Evolutionary conservation across 495 filamentous ascomycete genomes (phyloP).

Genomic region (Pyrenula massariospora): DNA sequence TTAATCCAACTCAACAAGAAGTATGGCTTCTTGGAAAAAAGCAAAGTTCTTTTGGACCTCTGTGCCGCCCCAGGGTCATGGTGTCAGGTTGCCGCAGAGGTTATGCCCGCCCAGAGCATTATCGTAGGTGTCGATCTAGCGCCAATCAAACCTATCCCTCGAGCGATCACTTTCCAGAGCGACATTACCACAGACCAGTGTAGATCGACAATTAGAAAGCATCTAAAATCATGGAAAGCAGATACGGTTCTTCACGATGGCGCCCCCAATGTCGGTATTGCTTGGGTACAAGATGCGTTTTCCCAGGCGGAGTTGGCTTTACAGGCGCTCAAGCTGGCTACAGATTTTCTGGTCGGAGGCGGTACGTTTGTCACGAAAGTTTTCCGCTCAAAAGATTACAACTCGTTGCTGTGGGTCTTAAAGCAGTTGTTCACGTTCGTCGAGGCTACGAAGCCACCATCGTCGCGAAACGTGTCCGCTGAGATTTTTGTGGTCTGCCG

Average conservation of each 20-base stretch:
- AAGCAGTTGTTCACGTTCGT: constrained; percentile 92
- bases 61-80: constrained; percentile 97
- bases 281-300: constrained; percentile 98
- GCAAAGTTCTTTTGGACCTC: constrained; percentile 90
- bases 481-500: constrained; percentile 97
- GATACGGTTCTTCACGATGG: constrained; percentile 97
- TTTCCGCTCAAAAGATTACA: constrained; percentile 96
- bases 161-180: constrained; percentile 87
- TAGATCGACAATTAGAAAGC: constrained; percentile 75
- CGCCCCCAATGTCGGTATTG: constrained; percentile 93
- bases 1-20: constrained; percentile 98
- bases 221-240: constrained; percentile 95
- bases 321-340: constrained; percentile 84
- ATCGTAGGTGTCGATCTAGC: constrained; percentile 93
- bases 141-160: constrained; percentile 91
- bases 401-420: constrained; percentile 92
- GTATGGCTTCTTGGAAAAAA: constrained; percentile 93
- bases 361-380: constrained; percentile 97
- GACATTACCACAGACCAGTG: constrained; percentile 98
- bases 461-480: constrained; percentile 86
- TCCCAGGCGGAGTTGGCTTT: constrained; percentile 92
- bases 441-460: constrained; percentile 93
- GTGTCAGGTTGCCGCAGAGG: constrained; percentile 96
- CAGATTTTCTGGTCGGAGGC: constrained; percentile 81
- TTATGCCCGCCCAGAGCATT: constrained; percentile 79